Percentiles rank a stretch among this genome's conserved stretches.
Conservation (phyloP, 1,284 basidiomycete genomes). For the Sphaerobolus stellatus region DNA sequence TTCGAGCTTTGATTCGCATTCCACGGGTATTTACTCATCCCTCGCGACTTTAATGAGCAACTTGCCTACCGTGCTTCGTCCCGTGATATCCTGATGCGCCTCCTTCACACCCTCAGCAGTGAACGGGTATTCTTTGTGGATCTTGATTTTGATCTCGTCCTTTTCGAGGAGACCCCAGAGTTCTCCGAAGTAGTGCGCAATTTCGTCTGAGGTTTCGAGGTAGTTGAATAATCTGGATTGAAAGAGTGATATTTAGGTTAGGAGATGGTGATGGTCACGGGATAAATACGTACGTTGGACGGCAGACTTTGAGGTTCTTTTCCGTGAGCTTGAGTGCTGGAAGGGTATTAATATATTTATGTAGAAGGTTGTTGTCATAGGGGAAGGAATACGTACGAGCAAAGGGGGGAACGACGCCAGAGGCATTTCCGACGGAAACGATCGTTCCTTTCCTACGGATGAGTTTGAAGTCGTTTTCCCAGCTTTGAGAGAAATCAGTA, state of each 20-base stretch:
- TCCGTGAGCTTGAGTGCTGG: conserved; percentile 63
- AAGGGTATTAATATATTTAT: not conserved
- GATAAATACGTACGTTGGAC: conserved; percentile 60
- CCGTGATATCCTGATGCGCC: conserved; percentile 77
- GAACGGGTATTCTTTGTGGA: conserved; percentile 83
- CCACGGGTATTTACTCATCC: not conserved
- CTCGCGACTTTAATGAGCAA: conserved; percentile 65
- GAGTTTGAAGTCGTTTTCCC: conserved; percentile 80
- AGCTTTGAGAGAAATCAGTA: conserved; percentile 56
- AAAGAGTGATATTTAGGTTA: conserved; percentile 5
- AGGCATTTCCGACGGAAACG: conserved; percentile 91
- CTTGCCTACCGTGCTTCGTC: conserved; percentile 83
- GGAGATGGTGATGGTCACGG: not conserved
- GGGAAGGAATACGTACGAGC: conserved; percentile 30
- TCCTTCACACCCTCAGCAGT: conserved; percentile 75
- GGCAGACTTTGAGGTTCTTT: conserved; percentile 82
- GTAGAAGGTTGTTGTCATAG: not conserved
- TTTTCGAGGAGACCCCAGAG: conserved; percentile 64
- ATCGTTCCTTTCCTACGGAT: conserved; percentile 80
- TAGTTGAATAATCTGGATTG: conserved; percentile 52
- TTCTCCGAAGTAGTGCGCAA: conserved; percentile 61
- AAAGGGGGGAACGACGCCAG: conserved; percentile 75
- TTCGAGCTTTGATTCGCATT: not conserved
- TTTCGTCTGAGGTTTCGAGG: conserved; percentile 70
- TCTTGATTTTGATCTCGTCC: conserved; percentile 66